Evolutionary conservation across 2,329 filamentous ascomycete genomes (phyloP).

Genomic region (Orbilia brochopaga): DNA sequence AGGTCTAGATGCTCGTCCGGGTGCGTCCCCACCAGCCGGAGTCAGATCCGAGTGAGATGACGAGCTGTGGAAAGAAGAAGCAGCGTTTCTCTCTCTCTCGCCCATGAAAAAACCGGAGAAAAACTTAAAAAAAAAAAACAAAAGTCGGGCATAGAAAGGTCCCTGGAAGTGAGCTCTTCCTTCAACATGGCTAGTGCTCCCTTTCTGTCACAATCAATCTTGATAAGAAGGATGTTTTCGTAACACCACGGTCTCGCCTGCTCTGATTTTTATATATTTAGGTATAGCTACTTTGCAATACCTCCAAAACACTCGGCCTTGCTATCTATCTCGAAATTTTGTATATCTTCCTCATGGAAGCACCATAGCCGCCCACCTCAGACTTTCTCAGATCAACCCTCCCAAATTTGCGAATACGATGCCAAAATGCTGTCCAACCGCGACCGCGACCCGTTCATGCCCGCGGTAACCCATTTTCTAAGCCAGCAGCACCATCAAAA

Average conservation of each 20-base stretch:
- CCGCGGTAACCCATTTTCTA: constrained; percentile 46
- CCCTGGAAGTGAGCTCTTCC: constrained; percentile 21
- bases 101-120: background rate
- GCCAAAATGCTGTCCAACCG: constrained; percentile 50
- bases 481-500: constrained; percentile 50
- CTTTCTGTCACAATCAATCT: constrained; percentile 6
- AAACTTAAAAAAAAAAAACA: constrained; percentile 16
- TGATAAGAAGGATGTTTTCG: constrained; percentile 6
- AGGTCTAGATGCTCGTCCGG: constrained; percentile 38
- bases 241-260: background rate
- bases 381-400: background rate
- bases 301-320: background rate
- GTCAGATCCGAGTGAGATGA: constrained; percentile 16
- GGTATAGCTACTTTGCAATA: background rate
- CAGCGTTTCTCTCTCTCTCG: background rate
- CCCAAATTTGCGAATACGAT: constrained; percentile 11
- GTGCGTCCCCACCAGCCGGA: constrained; percentile 49
- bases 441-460: constrained; percentile 51
- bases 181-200: constrained; percentile 6
- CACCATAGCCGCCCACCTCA: background rate
- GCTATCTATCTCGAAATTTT: background rate
- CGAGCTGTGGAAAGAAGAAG: background rate
- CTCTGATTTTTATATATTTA: background rate
- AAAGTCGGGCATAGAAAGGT: constrained; percentile 8
- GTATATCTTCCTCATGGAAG: background rate